Evolutionary conservation across 2,329 filamentous ascomycete species (phyloP), one percentile per base, ranked within the genome.

Genomic region (Fusarium goolgardi): DNA sequence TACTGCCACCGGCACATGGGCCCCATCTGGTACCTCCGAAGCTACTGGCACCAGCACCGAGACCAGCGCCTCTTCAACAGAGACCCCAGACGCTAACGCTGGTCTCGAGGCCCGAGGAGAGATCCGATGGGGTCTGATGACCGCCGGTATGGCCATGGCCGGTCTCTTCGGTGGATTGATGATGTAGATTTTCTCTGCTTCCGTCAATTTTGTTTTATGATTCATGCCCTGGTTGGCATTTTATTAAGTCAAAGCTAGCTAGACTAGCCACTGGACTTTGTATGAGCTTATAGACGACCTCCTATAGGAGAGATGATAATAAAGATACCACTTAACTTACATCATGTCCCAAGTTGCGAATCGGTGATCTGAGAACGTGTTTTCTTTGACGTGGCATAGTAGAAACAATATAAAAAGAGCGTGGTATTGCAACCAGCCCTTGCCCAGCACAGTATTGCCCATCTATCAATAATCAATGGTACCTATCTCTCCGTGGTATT

Each of bases 101-200:
- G 71, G 71, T 27, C 32, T 68, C 0, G 62, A 60, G 29, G 34
- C 65, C 10, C 47, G 56, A 18, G 71, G 71, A 21, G 69, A 73
- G 44, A 65, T 73, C 21, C 71, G 70, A n/a, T 73, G 71, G 71
- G 69, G 69, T 35, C 59, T 73, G 11, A 72, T 72, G 71, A 69
- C 55, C 32, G 11, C 62, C 15, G 67, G 69, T 9, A 43, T 71
- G 35, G 61, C 70, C 10, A 50, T 73, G 65, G 65, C 71, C 6
- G 71, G 62, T 7, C 50, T 73, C 37, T 44, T 71, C n/a, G 69
- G 67, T 11, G 71, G 67, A 6, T n/a, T 73, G 46, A 64, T 73
- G 65, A 46, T 73, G 43, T 69, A 69, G 41, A 59, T 18, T 18
- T 6, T 46, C 47, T 43, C 35, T 39, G 32, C 21, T 9, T 21